Evolutionary conservation across 768 basidiomycete species (phyloP).

Genomic region (Suillus bovinus): DNA sequence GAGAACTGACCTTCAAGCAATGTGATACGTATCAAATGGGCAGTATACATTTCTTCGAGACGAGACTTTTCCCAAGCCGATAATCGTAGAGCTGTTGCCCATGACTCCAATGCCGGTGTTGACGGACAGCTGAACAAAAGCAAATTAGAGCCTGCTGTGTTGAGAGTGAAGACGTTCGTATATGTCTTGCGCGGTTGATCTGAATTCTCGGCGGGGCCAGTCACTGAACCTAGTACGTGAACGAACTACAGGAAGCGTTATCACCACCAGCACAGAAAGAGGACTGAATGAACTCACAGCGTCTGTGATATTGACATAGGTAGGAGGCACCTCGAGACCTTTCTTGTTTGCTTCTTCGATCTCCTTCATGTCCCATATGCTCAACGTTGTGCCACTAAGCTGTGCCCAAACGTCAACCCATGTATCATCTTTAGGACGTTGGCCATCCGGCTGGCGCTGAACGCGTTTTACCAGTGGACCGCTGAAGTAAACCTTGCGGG

Average conservation of each 20-base stretch:
- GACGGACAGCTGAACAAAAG: conserved; percentile 85
- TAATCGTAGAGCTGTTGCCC: conserved; percentile 89
- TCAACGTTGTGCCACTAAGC: conserved; percentile 84
- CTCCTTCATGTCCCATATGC: conserved; percentile 89
- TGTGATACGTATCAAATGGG: conserved; percentile 85
- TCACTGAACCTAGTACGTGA: conserved; percentile 74
- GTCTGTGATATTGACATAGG: conserved; percentile 87
- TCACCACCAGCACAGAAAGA: conserved; percentile 13
- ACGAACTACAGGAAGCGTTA: conserved; percentile 54
- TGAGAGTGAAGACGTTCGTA: conserved; percentile 83
- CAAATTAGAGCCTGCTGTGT: conserved; percentile 91
- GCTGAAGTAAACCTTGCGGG: conserved; percentile 86
- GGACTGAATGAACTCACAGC: conserved; percentile 56
- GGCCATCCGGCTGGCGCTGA: conserved; percentile 78
- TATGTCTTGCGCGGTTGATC: conserved; percentile 56
- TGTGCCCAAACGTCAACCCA: conserved; percentile 91
- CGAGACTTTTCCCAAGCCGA: conserved; percentile 94
- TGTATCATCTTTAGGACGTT: conserved; percentile 71
- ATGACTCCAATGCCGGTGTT: conserved; percentile 70
- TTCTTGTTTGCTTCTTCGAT: conserved; percentile 81
- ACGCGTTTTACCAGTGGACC: conserved; percentile 77
- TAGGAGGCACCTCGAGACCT: conserved; percentile 81
- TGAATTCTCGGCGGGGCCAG: conserved; percentile 56
- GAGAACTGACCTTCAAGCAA: conserved; percentile 45
- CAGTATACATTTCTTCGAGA: conserved; percentile 96